Evolutionary conservation across 352 stramenopile species (phyloP), one percentile per base, ranked within the genome.

Genomic region (Phytophthora crassamura): DNA sequence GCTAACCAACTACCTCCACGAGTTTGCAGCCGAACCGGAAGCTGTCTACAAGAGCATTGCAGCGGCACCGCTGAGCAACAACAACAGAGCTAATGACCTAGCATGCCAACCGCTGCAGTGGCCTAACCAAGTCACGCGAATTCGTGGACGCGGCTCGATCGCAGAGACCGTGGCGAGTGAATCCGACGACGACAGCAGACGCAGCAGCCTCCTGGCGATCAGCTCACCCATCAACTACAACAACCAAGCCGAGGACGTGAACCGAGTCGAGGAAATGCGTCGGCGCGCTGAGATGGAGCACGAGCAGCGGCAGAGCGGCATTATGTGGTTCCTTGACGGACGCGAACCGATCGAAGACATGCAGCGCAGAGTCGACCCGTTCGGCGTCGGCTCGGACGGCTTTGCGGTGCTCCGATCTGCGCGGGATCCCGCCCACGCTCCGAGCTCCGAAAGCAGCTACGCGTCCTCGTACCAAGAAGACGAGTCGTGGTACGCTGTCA

Each of bases 1-100:
- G 30, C 70, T 93, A 40, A 93, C 82, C 41, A 93, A 68, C 58
- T 90, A 74, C 47, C 53, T 91, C n/a, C 77, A 78, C 0, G 72
- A 88, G 53, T 89, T 81, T 47, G 58, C 40, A 8, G 69, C 69
- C 16, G 69, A 73, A 6, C 46, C 45, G 4, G 67, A 82, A 30
- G 56, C 69, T 18, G 35, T 68, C 20, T 64, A 51, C 38, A 67
- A 72, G 25, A 59, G 49, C 18, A 52, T 12, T 28, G 22, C 22
- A 56, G 52, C 53, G 35, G 22, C 16, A 47, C 51, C 33, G 5
- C 5, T 14, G 32, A 63, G 38, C 39, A 57, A 50, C 25, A 50
- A 42, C 30, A 40, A 25, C 14, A 35, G 53, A 12, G 22, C 9
- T 12, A 55, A 50, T 18, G 45, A 53, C 3, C 39, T 64, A 7